Percentiles rank a stretch among this genome's conserved stretches.
Evolutionary conservation across 2,329 filamentous ascomycete species (phyloP).

Genomic region (Chaetomium sp.): DNA sequence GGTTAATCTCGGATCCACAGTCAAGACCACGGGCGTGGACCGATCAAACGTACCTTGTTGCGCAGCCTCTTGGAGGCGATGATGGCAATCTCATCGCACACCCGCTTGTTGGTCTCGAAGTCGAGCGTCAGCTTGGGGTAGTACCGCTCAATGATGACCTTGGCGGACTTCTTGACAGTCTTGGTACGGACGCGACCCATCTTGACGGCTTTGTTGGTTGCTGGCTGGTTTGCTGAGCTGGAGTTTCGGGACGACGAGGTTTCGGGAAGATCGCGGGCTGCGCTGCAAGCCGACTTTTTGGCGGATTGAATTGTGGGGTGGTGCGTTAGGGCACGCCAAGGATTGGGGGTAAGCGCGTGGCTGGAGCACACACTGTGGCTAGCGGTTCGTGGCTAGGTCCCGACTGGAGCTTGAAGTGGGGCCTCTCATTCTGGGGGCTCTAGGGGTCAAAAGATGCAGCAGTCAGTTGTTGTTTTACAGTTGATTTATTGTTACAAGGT

Average conservation of each 20-base stretch:
- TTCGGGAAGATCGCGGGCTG: conserved; percentile 26
- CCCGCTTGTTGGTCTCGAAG: conserved; percentile 95
- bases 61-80: conserved; percentile 98
- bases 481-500: conserved; percentile 24
- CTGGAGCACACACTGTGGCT: not conserved
- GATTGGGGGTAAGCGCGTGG: conserved; percentile 4
- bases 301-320: conserved; percentile 29
- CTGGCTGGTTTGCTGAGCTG: conserved; percentile 36
- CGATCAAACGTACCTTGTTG: conserved; percentile 76
- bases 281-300: conserved; percentile 28
- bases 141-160: conserved; percentile 99
- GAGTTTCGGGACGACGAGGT: conserved; percentile 29
- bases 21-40: not conserved
- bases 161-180: conserved; percentile 79
- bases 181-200: conserved; percentile 73
- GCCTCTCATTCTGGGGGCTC: not conserved
- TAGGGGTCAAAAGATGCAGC: not conserved
- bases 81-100: conserved; percentile 99
- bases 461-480: conserved; percentile 6
- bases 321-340: conserved; percentile 34
- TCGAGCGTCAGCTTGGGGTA: conserved; percentile 95
- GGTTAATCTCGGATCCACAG: not conserved
- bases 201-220: conserved; percentile 55
- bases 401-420: not conserved
- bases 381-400: not conserved